Evolutionary conservation across 116 monocot genomes (phyloP).

Genomic region (Zostera marina): DNA sequence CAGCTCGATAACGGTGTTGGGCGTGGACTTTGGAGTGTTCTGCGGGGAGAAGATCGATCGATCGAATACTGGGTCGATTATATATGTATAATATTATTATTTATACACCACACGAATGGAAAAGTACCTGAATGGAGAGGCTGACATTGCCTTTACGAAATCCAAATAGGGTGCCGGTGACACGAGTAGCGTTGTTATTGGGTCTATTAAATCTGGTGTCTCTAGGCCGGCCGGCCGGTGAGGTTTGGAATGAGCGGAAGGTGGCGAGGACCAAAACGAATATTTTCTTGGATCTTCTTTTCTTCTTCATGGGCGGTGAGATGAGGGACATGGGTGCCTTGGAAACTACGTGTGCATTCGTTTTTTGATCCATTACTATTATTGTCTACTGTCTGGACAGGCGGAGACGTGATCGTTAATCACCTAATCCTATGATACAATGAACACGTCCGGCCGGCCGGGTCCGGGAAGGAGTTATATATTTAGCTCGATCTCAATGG

Average conservation of each 20-base stretch:
- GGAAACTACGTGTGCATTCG: not conserved
- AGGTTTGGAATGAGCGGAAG: conserved; percentile 3
- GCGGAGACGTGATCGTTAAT: not conserved
- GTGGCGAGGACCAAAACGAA: not conserved
- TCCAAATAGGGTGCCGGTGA: conserved; percentile 53
- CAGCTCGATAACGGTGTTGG: conserved; percentile 17
- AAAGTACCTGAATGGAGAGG: conserved; percentile 35
- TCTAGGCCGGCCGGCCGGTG: not conserved
- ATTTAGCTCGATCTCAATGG: no score
- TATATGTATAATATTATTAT: no score
- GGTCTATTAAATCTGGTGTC: not conserved
- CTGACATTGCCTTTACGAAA: conserved; percentile 33
- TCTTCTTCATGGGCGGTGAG: conserved; percentile 2
- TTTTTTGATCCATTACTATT: not conserved
- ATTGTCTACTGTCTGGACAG: no score
- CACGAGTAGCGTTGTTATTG: not conserved
- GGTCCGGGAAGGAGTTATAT: no score
- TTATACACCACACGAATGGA: no score
- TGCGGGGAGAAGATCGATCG: conserved; percentile 6
- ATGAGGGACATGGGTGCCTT: not conserved
- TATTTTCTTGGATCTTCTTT: not conserved
- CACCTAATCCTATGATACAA: no score
- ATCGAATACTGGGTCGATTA: not conserved
- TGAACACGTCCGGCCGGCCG: no score
- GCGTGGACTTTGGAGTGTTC: conserved; percentile 13